Percentiles rank a stretch among this genome's conserved stretches.
phyloP scores from a whole-genome alignment of 2,329 filamentous ascomycete species.

The Alternaria gansuensis region DNA sequence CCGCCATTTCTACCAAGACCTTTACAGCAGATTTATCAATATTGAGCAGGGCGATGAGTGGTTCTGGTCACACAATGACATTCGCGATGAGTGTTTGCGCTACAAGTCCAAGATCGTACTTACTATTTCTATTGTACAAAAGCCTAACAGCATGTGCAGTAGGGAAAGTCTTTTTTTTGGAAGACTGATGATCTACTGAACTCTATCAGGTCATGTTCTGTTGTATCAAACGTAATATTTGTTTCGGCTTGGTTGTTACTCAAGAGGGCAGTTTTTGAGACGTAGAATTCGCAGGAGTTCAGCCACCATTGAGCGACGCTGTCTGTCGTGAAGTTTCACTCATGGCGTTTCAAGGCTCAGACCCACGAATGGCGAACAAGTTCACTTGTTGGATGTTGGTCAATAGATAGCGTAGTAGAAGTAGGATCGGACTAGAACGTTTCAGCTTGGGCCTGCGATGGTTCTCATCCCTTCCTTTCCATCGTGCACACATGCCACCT shows the following conservation, averaged over 20 bases:
- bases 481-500: neutral
- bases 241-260: neutral
- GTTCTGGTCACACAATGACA: constrained; percentile 38
- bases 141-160: constrained; percentile 20
- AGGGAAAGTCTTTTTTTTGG: constrained; percentile 30
- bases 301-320: no score
- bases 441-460: neutral
- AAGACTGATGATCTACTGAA: constrained; percentile 15
- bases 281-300: neutral
- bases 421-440: neutral
- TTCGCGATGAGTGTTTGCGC: constrained; percentile 36
- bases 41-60: constrained; percentile 35
- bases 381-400: neutral
- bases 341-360: neutral
- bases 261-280: neutral
- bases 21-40: constrained; percentile 35
- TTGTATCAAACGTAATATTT: neutral
- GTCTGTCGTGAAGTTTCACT: neutral
- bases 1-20: constrained; percentile 39
- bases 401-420: neutral
- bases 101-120: constrained; percentile 41
- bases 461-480: neutral
- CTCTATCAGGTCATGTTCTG: neutral
- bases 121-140: constrained; percentile 38
- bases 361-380: neutral